phyloP scores from a whole-genome alignment of 768 basidiomycete species.

The Mycena haematopus region DNA sequence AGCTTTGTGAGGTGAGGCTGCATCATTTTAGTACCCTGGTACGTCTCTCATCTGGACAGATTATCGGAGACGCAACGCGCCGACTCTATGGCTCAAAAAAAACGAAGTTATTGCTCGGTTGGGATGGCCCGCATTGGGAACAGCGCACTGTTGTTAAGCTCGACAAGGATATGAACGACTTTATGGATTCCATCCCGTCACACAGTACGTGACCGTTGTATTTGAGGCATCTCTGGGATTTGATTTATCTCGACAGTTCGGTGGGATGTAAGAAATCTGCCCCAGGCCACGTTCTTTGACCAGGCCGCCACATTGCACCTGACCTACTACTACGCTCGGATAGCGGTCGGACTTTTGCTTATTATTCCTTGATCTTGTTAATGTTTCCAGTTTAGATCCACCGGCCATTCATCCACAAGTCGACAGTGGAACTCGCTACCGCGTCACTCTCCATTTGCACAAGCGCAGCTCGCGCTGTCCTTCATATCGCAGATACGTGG shows the following conservation, averaged over 20 bases:
- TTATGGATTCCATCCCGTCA: constrained; percentile 55
- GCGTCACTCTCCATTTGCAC: constrained; percentile 28
- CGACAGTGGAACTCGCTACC: neutral
- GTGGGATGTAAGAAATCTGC: constrained; percentile 41
- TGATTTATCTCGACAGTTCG: constrained; percentile 34
- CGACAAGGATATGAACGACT: constrained; percentile 57
- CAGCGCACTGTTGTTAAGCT: constrained; percentile 53
- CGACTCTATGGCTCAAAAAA: constrained; percentile 41
- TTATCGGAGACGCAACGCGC: constrained; percentile 21
- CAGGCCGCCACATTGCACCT: constrained; percentile 50
- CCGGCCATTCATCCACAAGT: constrained; percentile 32
- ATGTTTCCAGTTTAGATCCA: constrained; percentile 16
- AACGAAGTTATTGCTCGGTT: constrained; percentile 42
- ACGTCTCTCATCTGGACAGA: neutral
- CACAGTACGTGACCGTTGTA: constrained; percentile 39
- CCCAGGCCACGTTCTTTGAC: constrained; percentile 39
- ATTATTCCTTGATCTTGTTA: constrained; percentile 40
- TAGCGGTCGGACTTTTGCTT: constrained; percentile 57
- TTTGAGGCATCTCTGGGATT: neutral
- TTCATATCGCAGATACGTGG: constrained; percentile 19
- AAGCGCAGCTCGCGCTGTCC: constrained; percentile 16
- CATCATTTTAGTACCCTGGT: neutral
- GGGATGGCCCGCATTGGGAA: constrained; percentile 46
- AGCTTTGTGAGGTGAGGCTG: constrained; percentile 46
- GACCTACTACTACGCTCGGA: constrained; percentile 52